Evolutionary conservation across 805 yeast genomes (phyloP), one percentile per base, ranked within the genome.

Genomic region (fission yeast (Schizosaccharomyces pombe)): DNA sequence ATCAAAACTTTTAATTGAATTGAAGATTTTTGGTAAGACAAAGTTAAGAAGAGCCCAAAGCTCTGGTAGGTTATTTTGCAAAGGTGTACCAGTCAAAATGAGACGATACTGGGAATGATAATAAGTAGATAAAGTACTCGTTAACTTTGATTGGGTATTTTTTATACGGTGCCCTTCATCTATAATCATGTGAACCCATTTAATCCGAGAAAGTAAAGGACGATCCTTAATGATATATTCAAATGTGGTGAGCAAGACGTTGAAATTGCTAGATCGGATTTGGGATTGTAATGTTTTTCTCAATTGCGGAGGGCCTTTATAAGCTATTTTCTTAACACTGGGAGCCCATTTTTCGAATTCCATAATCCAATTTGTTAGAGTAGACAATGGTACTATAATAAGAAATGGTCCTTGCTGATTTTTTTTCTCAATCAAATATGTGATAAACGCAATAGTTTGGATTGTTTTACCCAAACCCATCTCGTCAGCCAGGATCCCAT

Each of bases 131-230:
- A 89, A 74, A 0, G 97, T 91, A 57, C 74, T 77, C 1, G 94
- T 82, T 55, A 89, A 72, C 66, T 89, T 89, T 16, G 95, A 85
- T 62, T 81, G 82, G 0, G 95, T 72, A 67, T 89, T 89, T 68
- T 89, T 89, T 95, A 89, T 85, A 65, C 98, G 78, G 65, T 89
- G 98, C 64, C 98, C 98, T 72, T 89, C 98, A 70, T 89, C 98
- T 58, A 89, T 91, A 58, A 89, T 87, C 96, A 89, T 89, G 68
- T 89, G 96, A 47, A 82, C 83, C 97, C 97, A 89, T 63, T 77
- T 81, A 56, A 84, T 72, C 61, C 85, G 81, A 1, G 89, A 73
- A 55, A 89, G 69, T 29, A 89, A 67, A 1, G 86, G 79, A 58
- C 85, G 77, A 66, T 89, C 98, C 64, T 85, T 86, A 64, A 89